phyloP scores from a whole-genome alignment of 2,329 filamentous ascomycete genomes.

The Diaporthe vexans region DNA sequence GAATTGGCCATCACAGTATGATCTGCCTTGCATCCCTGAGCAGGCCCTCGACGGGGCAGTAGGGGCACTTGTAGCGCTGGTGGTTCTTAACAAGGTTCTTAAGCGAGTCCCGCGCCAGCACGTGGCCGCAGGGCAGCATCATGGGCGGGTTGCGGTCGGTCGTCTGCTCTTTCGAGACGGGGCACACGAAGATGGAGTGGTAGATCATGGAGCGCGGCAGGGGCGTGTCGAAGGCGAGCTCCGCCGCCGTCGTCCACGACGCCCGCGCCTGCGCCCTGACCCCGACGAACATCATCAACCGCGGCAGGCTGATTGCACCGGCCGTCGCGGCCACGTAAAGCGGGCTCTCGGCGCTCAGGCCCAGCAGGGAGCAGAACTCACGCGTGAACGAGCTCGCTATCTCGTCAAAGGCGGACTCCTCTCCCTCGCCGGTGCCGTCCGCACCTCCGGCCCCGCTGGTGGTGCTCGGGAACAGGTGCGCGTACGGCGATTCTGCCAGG shows the following conservation, averaged over 20 bases:
- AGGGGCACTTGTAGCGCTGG: constrained; percentile 91
- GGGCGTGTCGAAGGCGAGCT: constrained; percentile 84
- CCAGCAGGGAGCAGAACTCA: constrained; percentile 94
- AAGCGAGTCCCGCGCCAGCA: constrained; percentile 88
- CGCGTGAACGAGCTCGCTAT: constrained; percentile 89
- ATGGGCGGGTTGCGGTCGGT: constrained; percentile 95
- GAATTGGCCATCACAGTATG: constrained; percentile 62
- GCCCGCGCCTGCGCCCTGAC: constrained; percentile 92
- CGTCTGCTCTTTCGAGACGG: constrained; percentile 95
- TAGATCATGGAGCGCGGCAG: constrained; percentile 77
- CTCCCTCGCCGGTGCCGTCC: neutral
- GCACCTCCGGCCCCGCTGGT: too few relatives aligned
- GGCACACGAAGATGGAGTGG: constrained; percentile 98
- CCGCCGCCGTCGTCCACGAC: constrained; percentile 93
- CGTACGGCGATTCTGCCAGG: constrained; percentile 82
- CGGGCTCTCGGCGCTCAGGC: constrained; percentile 90
- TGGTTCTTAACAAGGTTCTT: constrained; percentile 81
- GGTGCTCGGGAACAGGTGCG: constrained; percentile 78
- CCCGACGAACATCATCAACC: constrained; percentile 86
- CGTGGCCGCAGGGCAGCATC: constrained; percentile 97
- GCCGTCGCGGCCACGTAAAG: constrained; percentile 94
- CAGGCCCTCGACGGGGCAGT: constrained; percentile 89
- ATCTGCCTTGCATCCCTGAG: constrained; percentile 83
- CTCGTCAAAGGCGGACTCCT: constrained; percentile 73
- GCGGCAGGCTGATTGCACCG: constrained; percentile 90